Evolutionary conservation across 305 asterid genomes (phyloP).

Genomic region (Fraxinus sp.): DNA sequence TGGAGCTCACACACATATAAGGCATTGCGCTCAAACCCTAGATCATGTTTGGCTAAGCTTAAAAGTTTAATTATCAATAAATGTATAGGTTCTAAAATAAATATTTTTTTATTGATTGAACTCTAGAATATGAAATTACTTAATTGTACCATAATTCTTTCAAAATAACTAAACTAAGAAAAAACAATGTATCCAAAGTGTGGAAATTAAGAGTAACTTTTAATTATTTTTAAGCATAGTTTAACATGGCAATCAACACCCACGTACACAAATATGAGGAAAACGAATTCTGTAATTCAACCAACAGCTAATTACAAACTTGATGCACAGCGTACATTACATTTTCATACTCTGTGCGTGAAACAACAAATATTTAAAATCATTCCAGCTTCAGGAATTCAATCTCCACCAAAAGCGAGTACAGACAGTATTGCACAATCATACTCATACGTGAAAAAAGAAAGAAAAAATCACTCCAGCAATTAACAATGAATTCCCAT

Average conservation of each 20-base stretch:
- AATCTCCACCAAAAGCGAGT: neutral
- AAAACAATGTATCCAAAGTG: neutral
- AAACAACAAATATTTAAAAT: neutral
- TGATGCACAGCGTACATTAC: neutral
- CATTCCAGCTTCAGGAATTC: neutral
- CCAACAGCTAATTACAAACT: neutral
- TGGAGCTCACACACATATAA: neutral
- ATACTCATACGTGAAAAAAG: neutral
- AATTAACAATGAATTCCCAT: neutral
- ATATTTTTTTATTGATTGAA: neutral
- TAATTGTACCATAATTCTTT: too few relatives aligned
- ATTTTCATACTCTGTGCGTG: neutral
- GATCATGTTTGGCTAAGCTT: neutral
- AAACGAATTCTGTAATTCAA: neutral
- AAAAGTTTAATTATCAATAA: neutral
- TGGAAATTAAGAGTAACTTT: neutral
- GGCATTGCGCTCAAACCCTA: neutral
- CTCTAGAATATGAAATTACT: neutral
- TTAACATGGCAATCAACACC: neutral
- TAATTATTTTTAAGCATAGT: neutral
- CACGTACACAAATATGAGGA: neutral
- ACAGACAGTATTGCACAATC: neutral
- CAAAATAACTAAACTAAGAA: neutral
- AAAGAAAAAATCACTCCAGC: neutral
- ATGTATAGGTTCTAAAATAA: neutral